These are phyloP conservation scores for Mallotus nudiflorus DNA, from an alignment of 345 rosid species.

Conservation along the genomic window DNA sequence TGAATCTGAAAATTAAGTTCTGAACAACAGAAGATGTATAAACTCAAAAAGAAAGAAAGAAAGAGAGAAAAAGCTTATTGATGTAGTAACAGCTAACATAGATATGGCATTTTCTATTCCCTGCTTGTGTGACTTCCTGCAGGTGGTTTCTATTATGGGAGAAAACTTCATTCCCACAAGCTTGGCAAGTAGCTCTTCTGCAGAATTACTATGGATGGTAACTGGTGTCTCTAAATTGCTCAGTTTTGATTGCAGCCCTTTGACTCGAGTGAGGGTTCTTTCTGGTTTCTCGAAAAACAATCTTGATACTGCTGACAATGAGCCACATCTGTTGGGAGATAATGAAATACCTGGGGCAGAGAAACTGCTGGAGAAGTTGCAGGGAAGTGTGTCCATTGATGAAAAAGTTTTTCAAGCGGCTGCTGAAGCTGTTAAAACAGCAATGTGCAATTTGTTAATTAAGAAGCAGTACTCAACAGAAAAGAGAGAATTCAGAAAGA, in stretches of 20 bases:
- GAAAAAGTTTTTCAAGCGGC: constrained; percentile 62
- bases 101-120: constrained; percentile 1
- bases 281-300: constrained; percentile 33
- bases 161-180: constrained; percentile 80
- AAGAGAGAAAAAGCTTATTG: too few species aligned
- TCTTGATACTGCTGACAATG: constrained; percentile 24
- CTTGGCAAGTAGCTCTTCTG: constrained; percentile 42
- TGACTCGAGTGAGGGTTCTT: constrained; percentile 52
- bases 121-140: constrained; percentile 21
- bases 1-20: constrained; percentile 1
- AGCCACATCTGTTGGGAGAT: constrained; percentile 41
- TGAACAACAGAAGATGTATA: not conserved
- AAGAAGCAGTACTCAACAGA: constrained; percentile 84
- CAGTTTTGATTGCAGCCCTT: constrained; percentile 46
- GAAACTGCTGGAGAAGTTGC: constrained; percentile 25
- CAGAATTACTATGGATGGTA: constrained; percentile 66
- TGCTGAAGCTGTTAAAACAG: constrained; percentile 72
- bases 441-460: constrained; percentile 72
- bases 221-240: constrained; percentile 68
- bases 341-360: constrained; percentile 46
- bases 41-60: too few species aligned
- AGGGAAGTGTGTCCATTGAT: constrained; percentile 44
- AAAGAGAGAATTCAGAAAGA: constrained; percentile 79
- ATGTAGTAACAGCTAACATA: not conserved
- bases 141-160: constrained; percentile 54